These are phyloP conservation scores for Candida sphagnicola DNA, from an alignment of 805 yeast genomes.

Conservation along the genomic window DNA sequence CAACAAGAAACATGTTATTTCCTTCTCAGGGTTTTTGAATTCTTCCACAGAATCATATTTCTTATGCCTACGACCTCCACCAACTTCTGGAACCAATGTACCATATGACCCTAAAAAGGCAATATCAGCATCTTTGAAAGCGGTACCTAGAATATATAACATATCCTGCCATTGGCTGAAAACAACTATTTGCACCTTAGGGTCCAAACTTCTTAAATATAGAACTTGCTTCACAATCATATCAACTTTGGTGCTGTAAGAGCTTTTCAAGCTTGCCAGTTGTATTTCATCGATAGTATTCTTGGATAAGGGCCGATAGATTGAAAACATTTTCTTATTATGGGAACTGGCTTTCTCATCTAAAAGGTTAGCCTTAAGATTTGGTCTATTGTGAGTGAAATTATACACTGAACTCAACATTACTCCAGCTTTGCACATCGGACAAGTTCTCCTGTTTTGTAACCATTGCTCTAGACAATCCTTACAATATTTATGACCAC, in stretches of 20 bases:
- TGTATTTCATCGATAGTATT: constrained; percentile 42
- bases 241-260: constrained; percentile 86
- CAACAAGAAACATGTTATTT: constrained; percentile 77
- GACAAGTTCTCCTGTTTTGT: constrained; percentile 56
- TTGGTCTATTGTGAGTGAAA: constrained; percentile 58
- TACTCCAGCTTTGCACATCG: constrained; percentile 68
- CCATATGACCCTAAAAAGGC: constrained; percentile 53
- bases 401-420: constrained; percentile 54
- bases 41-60: constrained; percentile 44
- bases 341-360: constrained; percentile 16
- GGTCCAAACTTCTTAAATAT: constrained; percentile 56
- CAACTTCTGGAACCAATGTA: constrained; percentile 26
- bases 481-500: constrained; percentile 91
- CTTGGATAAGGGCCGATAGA: constrained; percentile 45
- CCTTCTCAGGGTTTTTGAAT: constrained; percentile 54
- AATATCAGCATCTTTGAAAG: constrained; percentile 58
- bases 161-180: constrained; percentile 89
- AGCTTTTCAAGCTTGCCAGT: constrained; percentile 23
- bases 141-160: constrained; percentile 59
- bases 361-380: constrained; percentile 45
- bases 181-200: constrained; percentile 71
- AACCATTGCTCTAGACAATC: constrained; percentile 80
- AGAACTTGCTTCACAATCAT: constrained; percentile 69
- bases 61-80: constrained; percentile 23
- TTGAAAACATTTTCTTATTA: constrained; percentile 24